These are phyloP conservation scores for Coemansia sp. DNA, from an alignment of 192 early-diverging fungal species.

Conservation along the genomic window DNA sequence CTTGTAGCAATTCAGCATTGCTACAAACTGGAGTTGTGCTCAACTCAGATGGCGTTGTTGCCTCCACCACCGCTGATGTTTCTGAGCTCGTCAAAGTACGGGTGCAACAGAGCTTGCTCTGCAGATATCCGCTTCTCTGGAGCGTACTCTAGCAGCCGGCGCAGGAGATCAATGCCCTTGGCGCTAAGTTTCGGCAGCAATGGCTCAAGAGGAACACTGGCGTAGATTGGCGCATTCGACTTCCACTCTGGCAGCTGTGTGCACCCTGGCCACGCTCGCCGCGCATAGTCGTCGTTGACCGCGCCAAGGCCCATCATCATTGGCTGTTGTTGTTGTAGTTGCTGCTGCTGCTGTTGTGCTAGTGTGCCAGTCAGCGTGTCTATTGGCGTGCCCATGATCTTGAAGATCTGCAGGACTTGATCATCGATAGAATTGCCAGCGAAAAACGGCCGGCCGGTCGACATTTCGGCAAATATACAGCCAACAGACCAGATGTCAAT, in stretches of 20 bases:
- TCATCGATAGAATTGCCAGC: conserved; percentile 86
- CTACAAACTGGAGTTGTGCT: neutral
- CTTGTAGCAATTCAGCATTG: neutral
- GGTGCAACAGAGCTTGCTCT: conserved; percentile 67
- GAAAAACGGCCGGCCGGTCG: conserved; percentile 87
- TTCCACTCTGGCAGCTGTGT: conserved; percentile 87
- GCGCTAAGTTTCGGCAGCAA: conserved; percentile 84
- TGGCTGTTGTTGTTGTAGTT: neutral
- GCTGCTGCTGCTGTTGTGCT: conserved; percentile 6
- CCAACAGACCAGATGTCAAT: conserved; percentile 90
- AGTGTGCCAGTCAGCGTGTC: neutral
- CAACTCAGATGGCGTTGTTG: conserved; percentile 13
- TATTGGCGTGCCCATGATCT: conserved; percentile 81
- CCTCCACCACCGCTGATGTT: conserved; percentile 20
- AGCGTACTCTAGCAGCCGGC: conserved; percentile 70
- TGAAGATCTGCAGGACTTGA: conserved; percentile 91
- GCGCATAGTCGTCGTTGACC: conserved; percentile 19
- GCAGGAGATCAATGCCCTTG: conserved; percentile 84
- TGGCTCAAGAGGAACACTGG: conserved; percentile 69
- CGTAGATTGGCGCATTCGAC: conserved; percentile 77
- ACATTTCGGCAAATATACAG: conserved; percentile 91
- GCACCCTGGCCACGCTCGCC: conserved; percentile 76
- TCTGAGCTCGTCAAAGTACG: conserved; percentile 56
- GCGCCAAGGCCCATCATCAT: neutral
- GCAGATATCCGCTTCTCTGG: conserved; percentile 83